Percentiles rank a stretch among this genome's conserved stretches.
Evolutionary conservation across 2,329 filamentous ascomycete species (phyloP).

Genomic region (Saccharata proteae): DNA sequence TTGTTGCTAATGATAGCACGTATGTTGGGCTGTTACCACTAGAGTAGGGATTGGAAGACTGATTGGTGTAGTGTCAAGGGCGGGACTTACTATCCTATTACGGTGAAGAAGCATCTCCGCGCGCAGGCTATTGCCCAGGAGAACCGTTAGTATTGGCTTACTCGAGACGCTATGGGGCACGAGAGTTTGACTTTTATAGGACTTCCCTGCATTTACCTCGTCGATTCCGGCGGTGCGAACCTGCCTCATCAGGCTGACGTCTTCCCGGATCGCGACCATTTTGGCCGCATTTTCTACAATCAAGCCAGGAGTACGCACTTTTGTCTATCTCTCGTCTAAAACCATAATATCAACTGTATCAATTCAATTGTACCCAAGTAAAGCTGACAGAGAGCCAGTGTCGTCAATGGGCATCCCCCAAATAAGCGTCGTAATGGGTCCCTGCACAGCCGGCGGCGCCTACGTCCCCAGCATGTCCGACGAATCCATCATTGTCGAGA

Average conservation of each 20-base stretch:
- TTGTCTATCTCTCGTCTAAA: not conserved
- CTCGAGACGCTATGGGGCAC: not conserved
- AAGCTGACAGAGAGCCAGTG: too few species aligned
- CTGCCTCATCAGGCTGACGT: slow-evolving; percentile 91
- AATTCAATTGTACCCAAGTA: not conserved
- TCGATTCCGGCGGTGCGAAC: slow-evolving; percentile 91
- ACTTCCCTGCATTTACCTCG: slow-evolving; percentile 79
- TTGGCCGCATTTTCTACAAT: slow-evolving; percentile 96
- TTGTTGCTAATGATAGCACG: slow-evolving; percentile 91
- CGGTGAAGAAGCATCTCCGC: slow-evolving; percentile 91
- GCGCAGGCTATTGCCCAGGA: slow-evolving; percentile 85
- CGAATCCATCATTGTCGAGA: slow-evolving; percentile 90
- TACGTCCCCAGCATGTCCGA: slow-evolving; percentile 97
- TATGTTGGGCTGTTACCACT: slow-evolving; percentile 11
- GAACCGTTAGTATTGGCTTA: slow-evolving; percentile 49
- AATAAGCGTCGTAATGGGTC: slow-evolving; percentile 91
- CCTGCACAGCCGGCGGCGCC: slow-evolving; percentile 88
- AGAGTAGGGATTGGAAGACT: not conserved
- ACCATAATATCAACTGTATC: not conserved
- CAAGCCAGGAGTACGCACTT: slow-evolving; percentile 56
- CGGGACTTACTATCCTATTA: slow-evolving; percentile 93
- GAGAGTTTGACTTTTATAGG: slow-evolving; percentile 9
- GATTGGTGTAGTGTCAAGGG: slow-evolving; percentile 60
- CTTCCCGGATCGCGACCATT: slow-evolving; percentile 89
- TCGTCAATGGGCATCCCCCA: slow-evolving; percentile 80